These are phyloP conservation scores for Pleurozium schreberi DNA, from an alignment of 225 moss, liverwort and hornwort species.

Conservation along the genomic window DNA sequence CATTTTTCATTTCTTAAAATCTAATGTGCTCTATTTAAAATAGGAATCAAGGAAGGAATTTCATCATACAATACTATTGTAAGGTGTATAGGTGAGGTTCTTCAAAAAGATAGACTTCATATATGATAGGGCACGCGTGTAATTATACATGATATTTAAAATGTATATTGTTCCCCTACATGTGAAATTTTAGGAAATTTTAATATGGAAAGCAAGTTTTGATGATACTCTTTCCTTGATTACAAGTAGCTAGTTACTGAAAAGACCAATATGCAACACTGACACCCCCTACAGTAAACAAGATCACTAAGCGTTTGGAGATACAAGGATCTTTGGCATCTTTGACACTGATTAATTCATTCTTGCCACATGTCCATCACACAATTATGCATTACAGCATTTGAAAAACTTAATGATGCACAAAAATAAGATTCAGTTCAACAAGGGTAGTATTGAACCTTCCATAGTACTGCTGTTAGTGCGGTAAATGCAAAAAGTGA, in stretches of 20 bases:
- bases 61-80: neutral
- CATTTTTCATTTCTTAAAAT: neutral
- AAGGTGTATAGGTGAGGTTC: neutral
- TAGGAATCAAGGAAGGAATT: neutral
- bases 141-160: neutral
- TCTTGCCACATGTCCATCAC: neutral
- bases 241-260: neutral
- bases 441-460: neutral
- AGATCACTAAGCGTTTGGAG: no score
- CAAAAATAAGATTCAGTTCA: neutral
- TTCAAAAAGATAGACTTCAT: neutral
- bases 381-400: neutral
- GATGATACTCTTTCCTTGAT: neutral
- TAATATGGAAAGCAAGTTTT: neutral
- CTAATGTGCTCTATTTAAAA: neutral
- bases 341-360: neutral
- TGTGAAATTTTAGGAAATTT: neutral
- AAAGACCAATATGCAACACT: neutral
- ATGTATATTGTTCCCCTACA: neutral
- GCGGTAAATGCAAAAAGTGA: neutral
- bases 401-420: neutral
- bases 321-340: neutral
- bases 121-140: neutral
- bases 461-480: neutral
- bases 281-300: no score